Base-by-base conservation (phyloP, 345 rosid species). In the Barbarea vulgaris region DNA sequence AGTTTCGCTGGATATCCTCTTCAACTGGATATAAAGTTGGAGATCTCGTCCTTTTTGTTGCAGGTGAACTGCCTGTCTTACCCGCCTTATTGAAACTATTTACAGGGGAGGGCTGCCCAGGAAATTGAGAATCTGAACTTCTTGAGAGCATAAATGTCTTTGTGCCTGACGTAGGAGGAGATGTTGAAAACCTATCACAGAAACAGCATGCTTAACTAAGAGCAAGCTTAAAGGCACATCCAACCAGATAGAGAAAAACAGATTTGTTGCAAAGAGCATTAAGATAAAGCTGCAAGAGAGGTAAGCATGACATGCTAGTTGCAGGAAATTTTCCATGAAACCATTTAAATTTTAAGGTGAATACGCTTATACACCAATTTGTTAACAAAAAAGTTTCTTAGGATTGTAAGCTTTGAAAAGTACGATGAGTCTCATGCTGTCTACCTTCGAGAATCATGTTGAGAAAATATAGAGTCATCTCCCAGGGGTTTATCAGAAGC, bases 41-140 rank as follows among this genome's bases (percentile, higher is more conserved):
- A 70, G 91, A 86, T 83, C 96, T 91, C 51, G 96, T 77, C 84
- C 94, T 80, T 80, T 89, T 88, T 50, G 88, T 31, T 50, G 74
- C 77, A 78, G 81, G 77, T 51, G 77, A 78, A 53, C 30, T 39
- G 33, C 21, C 67, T 41, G 64, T 73, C 77, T 72, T 78, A 24
- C 63, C 33, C 50, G 7, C 51, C 15, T 42, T 72, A 72, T 64
- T 85, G 21, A 81, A 77, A 78, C 36, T 65, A 72, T 73, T 55
- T 77, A 76, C 67, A 64, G 69, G 70, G 33, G 22, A 63, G 37
- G 76, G 80, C 82, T 74, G 85, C 75, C 68, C 85, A 78, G 52
- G 76, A 74, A 75, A 65, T 78, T 37, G 74, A 70, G 80, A 36
- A 81, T 75, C 82, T 87, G 88, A 78, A 85, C 89, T 54, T 37